A percentile compares a stretch with the other conserved stretches of the same genome.
Conservation (phyloP, 1,139 yeast genomes). For the Nakaseomyces nivariensis region DNA sequence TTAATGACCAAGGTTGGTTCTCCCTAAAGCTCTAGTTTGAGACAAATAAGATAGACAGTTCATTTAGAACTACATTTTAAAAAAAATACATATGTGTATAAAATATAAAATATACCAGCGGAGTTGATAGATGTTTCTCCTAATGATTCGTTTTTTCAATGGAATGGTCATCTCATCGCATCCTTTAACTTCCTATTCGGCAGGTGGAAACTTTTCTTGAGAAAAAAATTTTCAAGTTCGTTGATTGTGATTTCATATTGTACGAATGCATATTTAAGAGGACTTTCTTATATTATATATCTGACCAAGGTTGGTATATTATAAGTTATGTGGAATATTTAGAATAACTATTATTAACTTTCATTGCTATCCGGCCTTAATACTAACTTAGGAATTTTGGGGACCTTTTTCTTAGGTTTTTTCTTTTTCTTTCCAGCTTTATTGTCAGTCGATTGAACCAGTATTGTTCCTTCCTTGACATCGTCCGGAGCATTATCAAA, state of each 20-base stretch:
- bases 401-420: constrained; percentile 9
- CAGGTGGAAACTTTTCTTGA: not conserved
- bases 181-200: not conserved
- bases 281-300: no score
- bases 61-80: not conserved
- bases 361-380: not conserved
- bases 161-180: not conserved
- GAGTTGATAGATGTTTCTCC: not conserved
- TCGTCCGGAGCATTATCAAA: constrained; percentile 62
- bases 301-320: no score
- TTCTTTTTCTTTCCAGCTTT: constrained; percentile 6
- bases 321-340: no score
- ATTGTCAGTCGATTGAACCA: constrained; percentile 26
- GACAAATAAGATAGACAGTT: not conserved
- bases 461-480: constrained; percentile 59
- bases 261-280: not conserved
- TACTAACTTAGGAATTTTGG: not conserved
- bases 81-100: not conserved
- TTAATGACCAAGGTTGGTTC: not conserved
- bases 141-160: not conserved
- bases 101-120: not conserved
- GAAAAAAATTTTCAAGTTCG: not conserved
- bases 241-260: not conserved
- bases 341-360: no score
- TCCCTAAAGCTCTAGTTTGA: not conserved